Conservation (phyloP, 352 stramenopile species). For the Phytopythium cucurbitacearum region DNA sequence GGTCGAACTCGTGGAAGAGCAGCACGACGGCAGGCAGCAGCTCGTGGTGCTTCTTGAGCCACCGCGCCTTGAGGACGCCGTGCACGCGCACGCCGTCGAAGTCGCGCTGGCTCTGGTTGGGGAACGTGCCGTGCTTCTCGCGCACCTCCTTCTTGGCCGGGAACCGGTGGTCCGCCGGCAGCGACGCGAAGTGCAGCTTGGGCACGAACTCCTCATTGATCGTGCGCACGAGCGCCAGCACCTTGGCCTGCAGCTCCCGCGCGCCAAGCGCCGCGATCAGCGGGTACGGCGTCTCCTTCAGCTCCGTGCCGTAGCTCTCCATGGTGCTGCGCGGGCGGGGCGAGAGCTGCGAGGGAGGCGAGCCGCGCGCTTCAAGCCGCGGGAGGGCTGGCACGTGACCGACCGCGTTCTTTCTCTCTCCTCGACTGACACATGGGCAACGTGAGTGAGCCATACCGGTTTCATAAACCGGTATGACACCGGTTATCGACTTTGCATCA, state of each 20-base stretch:
- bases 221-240: conserved; percentile 56
- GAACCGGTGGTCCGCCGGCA: conserved; percentile 75
- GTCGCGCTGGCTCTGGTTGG: conserved; percentile 79
- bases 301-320: conserved; percentile 79
- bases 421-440: conserved; percentile 1
- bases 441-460: neutral
- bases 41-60: conserved; percentile 88
- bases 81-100: conserved; percentile 69
- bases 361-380: no score
- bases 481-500: no score
- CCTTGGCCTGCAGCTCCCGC: conserved; percentile 69
- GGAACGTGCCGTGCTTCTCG: conserved; percentile 82
- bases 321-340: conserved; percentile 22
- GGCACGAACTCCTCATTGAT: conserved; percentile 83
- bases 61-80: conserved; percentile 73
- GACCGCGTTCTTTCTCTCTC: conserved; percentile 2
- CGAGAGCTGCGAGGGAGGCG: no score
- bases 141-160: conserved; percentile 79
- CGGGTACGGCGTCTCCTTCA: conserved; percentile 86
- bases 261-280: conserved; percentile 76
- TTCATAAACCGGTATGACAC: neutral
- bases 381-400: no score
- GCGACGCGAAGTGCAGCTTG: conserved; percentile 68
- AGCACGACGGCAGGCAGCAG: conserved; percentile 72
- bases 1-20: conserved; percentile 84